Conservation (phyloP, 495 filamentous ascomycete genomes). For the Hypoxylon intermedium region DNA sequence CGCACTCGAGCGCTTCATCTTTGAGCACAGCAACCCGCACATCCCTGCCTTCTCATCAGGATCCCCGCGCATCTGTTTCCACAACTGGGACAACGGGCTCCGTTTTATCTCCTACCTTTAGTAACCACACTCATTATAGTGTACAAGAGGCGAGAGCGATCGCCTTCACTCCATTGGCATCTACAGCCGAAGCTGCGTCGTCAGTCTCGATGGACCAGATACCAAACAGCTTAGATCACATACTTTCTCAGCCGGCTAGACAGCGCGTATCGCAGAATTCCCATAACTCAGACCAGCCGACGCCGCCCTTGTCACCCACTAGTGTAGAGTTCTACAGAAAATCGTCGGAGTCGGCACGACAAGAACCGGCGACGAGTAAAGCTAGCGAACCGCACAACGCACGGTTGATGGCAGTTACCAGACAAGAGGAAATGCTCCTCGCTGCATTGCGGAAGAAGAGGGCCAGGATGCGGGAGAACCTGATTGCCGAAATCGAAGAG, state of each 20-base stretch:
- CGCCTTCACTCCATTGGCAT: slow-evolving; percentile 32
- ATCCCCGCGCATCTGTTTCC: slow-evolving; percentile 30
- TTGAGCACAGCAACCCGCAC: slow-evolving; percentile 36
- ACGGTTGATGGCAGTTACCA: slow-evolving; percentile 83
- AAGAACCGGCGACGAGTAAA: slow-evolving; percentile 22
- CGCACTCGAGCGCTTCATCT: slow-evolving; percentile 35
- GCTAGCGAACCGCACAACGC: slow-evolving; percentile 52
- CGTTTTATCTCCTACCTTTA: slow-evolving; percentile 21
- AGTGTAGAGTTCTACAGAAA: slow-evolving; percentile 54
- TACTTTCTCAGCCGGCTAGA: slow-evolving; percentile 21
- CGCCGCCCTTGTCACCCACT: slow-evolving; percentile 55
- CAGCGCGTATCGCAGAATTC: slow-evolving; percentile 36
- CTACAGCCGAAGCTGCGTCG: slow-evolving; percentile 29
- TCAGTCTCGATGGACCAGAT: slow-evolving; percentile 21
- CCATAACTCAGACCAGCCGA: slow-evolving; percentile 49
- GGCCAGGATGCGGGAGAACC: slow-evolving; percentile 75
- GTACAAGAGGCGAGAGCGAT: slow-evolving; percentile 37
- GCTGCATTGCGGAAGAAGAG: slow-evolving; percentile 81
- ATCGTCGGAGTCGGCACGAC: slow-evolving; percentile 35
- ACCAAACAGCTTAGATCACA: slow-evolving; percentile 19
- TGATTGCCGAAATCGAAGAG: slow-evolving; percentile 65
- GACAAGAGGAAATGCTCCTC: slow-evolving; percentile 82
- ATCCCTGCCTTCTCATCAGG: slow-evolving; percentile 23
- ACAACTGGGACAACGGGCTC: slow-evolving; percentile 30
- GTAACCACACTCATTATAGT: slow-evolving; percentile 18